These are phyloP conservation scores for Pleurotus citrinopileatus DNA, from an alignment of 768 basidiomycete species.

Conservation along the genomic window DNA sequence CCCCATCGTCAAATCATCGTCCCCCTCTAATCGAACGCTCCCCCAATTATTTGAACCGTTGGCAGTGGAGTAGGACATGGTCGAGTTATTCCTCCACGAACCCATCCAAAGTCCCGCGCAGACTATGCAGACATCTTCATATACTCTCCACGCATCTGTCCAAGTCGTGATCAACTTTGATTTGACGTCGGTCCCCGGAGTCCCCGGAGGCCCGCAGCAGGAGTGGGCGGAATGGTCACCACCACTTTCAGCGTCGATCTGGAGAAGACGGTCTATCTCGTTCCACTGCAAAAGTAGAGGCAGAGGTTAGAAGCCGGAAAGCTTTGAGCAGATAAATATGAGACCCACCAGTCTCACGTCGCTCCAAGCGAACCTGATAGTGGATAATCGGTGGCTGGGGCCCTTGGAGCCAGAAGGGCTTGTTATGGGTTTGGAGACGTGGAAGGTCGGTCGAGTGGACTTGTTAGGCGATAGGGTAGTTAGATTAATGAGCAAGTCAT, in stretches of 20 bases:
- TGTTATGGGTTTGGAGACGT: slow-evolving; percentile 47
- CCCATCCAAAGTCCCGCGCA: slow-evolving; percentile 85
- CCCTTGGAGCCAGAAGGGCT: slow-evolving; percentile 28
- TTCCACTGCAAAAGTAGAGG: slow-evolving; percentile 56
- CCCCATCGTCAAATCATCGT: slow-evolving; percentile 52
- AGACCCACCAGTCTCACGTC: slow-evolving; percentile 73
- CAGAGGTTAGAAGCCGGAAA: neutral
- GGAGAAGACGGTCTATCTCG: slow-evolving; percentile 69
- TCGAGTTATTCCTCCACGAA: slow-evolving; percentile 52
- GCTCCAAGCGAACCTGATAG: slow-evolving; percentile 79
- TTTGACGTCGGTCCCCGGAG: slow-evolving; percentile 25
- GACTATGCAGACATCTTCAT: slow-evolving; percentile 81
- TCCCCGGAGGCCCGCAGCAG: slow-evolving; percentile 35
- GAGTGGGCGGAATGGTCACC: slow-evolving; percentile 20
- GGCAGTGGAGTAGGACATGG: slow-evolving; percentile 45
- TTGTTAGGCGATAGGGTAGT: slow-evolving; percentile 63
- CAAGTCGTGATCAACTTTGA: slow-evolving; percentile 46
- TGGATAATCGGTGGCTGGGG: slow-evolving; percentile 54
- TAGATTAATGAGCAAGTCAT: slow-evolving; percentile 80
- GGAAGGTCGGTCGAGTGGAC: slow-evolving; percentile 64
- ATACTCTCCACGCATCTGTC: slow-evolving; percentile 78
- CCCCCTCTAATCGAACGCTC: slow-evolving; percentile 58
- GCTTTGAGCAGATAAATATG: no score
- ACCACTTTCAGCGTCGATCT: slow-evolving; percentile 39
- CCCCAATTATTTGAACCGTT: slow-evolving; percentile 54